Evolutionary conservation across 768 basidiomycete genomes (phyloP), one percentile per base, ranked within the genome.

Genomic region (Collybia nuda): DNA sequence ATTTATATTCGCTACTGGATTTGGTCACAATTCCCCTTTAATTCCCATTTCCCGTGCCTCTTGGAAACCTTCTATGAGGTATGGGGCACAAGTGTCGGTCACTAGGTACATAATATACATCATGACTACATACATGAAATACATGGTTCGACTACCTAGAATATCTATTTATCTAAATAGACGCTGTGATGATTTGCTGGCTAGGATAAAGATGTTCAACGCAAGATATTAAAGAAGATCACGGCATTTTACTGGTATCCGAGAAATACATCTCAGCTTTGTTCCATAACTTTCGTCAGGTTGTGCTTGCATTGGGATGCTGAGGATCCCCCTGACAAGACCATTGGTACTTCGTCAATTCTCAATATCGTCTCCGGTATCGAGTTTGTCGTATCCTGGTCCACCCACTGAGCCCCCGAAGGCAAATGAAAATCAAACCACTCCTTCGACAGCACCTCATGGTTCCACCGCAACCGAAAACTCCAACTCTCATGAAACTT

Each of bases 241-340:
- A n/a, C n/a, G n/a, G n/a, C n/a, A n/a, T n/a, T n/a, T n/a, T n/a
- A n/a, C n/a, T n/a, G n/a, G n/a, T n/a, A n/a, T n/a, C n/a, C n/a
- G n/a, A n/a, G n/a, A n/a, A n/a, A n/a, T n/a, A n/a, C 28, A 44
- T 42, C 35, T 44, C 37, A 28, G 40, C 23, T 40, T 37, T 15
- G n/a, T n/a, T n/a, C n/a, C n/a, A n/a, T 40, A 37, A 38, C n/a
- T 44, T 37, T 21, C 41, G 26, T 47, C 40, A 45, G 15, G n/a
- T 38, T 41, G 40, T 54, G 47, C 43, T 47, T 39, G 36, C 41
- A 8, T 36, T 47, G 54, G 51, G 39, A 73, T 72, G 72, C 62
- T 72, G 62, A 69, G 64, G 65, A 61, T 59, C 52, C 59, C 66
- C 35, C 57, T 69, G 54, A 55, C 64, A 48, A 67, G 61, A 54